These are phyloP conservation scores for Trifolium subterraneum DNA, from an alignment of 306 rosid species.

Conservation along the genomic window DNA sequence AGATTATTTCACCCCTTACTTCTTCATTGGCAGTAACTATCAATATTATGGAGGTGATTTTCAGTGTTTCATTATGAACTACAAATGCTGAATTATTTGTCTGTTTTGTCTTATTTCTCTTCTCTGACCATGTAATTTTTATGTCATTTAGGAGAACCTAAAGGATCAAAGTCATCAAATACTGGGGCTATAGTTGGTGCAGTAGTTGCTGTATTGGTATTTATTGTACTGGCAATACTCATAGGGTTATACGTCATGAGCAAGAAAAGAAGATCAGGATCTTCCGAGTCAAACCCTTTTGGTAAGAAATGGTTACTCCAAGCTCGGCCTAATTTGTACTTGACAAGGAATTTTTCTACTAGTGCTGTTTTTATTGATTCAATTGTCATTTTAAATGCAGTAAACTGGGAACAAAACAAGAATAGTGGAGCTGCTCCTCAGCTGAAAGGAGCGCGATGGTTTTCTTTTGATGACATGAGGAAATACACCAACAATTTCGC, in stretches of 20 bases:
- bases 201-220: slow-evolving; percentile 58
- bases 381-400: slow-evolving; percentile 47
- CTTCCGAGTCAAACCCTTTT: slow-evolving; percentile 56
- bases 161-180: slow-evolving; percentile 43
- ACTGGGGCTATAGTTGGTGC: slow-evolving; percentile 61
- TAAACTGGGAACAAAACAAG: slow-evolving; percentile 53
- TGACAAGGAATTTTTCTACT: slow-evolving; percentile 11
- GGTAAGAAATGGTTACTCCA: slow-evolving; percentile 42
- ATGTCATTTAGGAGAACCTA: slow-evolving; percentile 26
- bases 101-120: slow-evolving; percentile 27
- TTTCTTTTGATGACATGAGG: slow-evolving; percentile 72
- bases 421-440: slow-evolving; percentile 62
- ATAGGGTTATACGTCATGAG: slow-evolving; percentile 65
- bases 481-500: slow-evolving; percentile 63
- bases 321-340: slow-evolving; percentile 29
- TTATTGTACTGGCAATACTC: slow-evolving; percentile 57
- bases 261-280: slow-evolving; percentile 60
- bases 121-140: slow-evolving; percentile 24
- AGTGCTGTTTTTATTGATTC: slow-evolving; percentile 30
- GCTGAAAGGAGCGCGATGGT: slow-evolving; percentile 70
- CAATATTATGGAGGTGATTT: slow-evolving; percentile 47
- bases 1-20: slow-evolving; percentile 57
- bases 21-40: slow-evolving; percentile 42
- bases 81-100: slow-evolving; percentile 16
- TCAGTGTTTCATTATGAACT: slow-evolving; percentile 21